Evolutionary conservation across 202 grass and related monocot species (phyloP).

Genomic region (Musa balbisiana): DNA sequence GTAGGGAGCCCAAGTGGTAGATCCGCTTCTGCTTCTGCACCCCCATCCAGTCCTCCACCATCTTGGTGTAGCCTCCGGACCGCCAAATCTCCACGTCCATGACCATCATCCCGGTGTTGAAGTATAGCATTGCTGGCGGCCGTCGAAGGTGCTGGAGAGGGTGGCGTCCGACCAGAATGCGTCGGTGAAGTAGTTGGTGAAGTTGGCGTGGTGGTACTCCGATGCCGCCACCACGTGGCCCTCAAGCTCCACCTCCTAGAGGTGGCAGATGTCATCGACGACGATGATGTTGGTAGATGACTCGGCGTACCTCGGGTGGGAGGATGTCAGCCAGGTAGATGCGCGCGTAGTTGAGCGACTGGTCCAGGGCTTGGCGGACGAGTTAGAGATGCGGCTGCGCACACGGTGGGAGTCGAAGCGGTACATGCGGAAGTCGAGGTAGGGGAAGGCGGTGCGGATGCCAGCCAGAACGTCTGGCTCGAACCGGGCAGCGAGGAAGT

Average conservation of each 20-base stretch:
- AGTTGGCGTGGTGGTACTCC: slow-evolving; percentile 93
- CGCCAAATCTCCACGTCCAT: neutral
- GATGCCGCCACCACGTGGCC: slow-evolving; percentile 30
- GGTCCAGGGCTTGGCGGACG: neutral
- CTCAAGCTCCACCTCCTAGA: slow-evolving; percentile 7
- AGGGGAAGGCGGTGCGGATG: neutral
- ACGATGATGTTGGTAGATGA: slow-evolving; percentile 12
- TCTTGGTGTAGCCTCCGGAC: neutral
- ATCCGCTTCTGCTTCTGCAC: neutral
- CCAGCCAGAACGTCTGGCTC: neutral
- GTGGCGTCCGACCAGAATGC: slow-evolving; percentile 58
- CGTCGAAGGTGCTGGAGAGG: neutral
- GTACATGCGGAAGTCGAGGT: neutral
- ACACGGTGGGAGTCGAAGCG: neutral
- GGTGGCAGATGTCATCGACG: neutral
- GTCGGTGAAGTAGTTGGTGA: slow-evolving; percentile 81
- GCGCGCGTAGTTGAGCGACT: slow-evolving; percentile 1
- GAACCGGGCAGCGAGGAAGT: neutral
- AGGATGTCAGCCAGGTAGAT: slow-evolving; percentile 5
- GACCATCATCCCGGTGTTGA: neutral
- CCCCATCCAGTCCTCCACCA: neutral
- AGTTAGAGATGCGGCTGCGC: neutral
- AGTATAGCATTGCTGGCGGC: neutral
- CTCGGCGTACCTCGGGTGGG: neutral
- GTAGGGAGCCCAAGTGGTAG: neutral